phyloP scores from a whole-genome alignment of 768 basidiomycete genomes.

The Lanmaoa pseudosensibilis region DNA sequence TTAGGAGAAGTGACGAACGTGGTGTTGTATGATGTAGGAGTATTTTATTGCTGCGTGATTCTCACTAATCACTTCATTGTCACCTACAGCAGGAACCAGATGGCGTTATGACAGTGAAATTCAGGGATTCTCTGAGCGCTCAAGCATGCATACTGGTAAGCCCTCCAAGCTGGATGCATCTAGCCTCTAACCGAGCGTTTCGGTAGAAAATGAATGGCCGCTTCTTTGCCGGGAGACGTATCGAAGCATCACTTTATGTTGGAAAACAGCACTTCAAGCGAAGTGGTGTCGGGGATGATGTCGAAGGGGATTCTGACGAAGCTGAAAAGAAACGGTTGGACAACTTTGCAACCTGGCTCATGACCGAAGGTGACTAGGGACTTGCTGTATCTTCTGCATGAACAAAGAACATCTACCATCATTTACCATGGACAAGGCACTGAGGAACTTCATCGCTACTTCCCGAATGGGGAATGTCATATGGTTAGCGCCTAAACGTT shows the following conservation, averaged over 20 bases:
- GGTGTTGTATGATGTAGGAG: slow-evolving; percentile 87
- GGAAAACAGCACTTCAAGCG: slow-evolving; percentile 83
- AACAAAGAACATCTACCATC: neutral
- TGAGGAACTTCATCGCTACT: neutral
- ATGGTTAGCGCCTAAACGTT: too few species aligned
- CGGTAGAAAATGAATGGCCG: slow-evolving; percentile 90
- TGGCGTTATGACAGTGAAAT: slow-evolving; percentile 95
- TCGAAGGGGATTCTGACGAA: slow-evolving; percentile 64
- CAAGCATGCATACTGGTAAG: slow-evolving; percentile 87
- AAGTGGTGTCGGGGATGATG: slow-evolving; percentile 65
- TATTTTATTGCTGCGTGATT: neutral
- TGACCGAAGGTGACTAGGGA: slow-evolving; percentile 69
- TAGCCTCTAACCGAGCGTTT: neutral
- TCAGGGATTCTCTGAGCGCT: slow-evolving; percentile 88
- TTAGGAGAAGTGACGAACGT: slow-evolving; percentile 96
- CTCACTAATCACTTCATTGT: slow-evolving; percentile 4
- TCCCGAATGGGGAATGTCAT: neutral
- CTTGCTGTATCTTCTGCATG: neutral
- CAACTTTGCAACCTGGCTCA: slow-evolving; percentile 84
- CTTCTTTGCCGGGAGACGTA: slow-evolving; percentile 80
- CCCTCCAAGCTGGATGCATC: slow-evolving; percentile 10
- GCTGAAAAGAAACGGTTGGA: slow-evolving; percentile 85
- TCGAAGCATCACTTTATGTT: slow-evolving; percentile 79
- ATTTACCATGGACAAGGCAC: neutral
- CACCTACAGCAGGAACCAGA: slow-evolving; percentile 77